Evolutionary conservation across 2,329 filamentous ascomycete species (phyloP).

Genomic region (Penicillium corylophilum): DNA sequence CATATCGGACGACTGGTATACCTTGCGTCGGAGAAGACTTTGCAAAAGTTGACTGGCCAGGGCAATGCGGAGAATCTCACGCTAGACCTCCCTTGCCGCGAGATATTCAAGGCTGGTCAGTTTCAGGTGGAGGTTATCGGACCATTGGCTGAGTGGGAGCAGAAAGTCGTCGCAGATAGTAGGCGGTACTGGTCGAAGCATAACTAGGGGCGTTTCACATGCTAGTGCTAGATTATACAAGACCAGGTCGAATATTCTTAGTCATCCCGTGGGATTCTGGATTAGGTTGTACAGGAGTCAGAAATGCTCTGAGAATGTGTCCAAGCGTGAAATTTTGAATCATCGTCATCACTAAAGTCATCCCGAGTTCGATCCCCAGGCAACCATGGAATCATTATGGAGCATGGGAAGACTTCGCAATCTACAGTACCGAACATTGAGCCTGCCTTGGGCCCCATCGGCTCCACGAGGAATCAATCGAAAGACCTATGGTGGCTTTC

Average conservation of each 20-base stretch:
- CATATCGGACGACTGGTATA: constrained; percentile 55
- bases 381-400: not conserved
- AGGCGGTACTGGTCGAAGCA: constrained; percentile 45
- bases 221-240: not conserved
- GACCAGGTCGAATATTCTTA: not conserved
- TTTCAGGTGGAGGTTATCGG: constrained; percentile 53
- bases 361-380: not conserved
- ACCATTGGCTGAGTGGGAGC: constrained; percentile 44
- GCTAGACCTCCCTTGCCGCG: constrained; percentile 50
- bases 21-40: constrained; percentile 49
- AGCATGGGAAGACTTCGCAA: not conserved
- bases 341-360: not conserved
- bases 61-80: constrained; percentile 55
- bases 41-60: constrained; percentile 47
- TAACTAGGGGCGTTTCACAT: not conserved
- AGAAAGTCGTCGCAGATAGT: constrained; percentile 47
- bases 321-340: not conserved
- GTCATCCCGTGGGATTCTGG: not conserved
- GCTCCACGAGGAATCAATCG: not conserved
- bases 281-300: not conserved
- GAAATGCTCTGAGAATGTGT: too few species aligned
- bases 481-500: not conserved
- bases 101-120: constrained; percentile 50
- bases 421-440: not conserved
- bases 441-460: not conserved